A percentile compares a stretch with the other conserved stretches of the same genome.
Evolutionary conservation across 352 stramenopile genomes (phyloP).

Genomic region (Phytophthora syringae): DNA sequence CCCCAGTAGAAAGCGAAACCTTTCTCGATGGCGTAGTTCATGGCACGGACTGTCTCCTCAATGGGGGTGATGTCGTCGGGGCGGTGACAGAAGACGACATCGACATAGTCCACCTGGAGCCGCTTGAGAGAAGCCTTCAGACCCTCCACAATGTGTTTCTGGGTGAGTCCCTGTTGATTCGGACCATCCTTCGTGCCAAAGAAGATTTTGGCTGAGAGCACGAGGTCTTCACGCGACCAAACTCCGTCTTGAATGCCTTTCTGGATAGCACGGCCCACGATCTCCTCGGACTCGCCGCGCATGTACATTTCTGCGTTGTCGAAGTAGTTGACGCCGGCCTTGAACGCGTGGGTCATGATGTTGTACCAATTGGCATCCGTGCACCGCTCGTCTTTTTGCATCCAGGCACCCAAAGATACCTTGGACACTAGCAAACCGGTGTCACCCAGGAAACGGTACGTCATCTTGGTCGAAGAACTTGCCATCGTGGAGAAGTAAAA

Average conservation of each 20-base stretch:
- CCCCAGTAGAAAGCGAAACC: conserved; percentile 36
- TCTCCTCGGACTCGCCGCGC: conserved; percentile 36
- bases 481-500: too few species aligned
- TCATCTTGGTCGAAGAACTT: conserved; percentile 36
- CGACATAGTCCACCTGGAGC: conserved; percentile 40
- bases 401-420: conserved; percentile 38
- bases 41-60: conserved; percentile 33
- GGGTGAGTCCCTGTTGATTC: conserved; percentile 31
- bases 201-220: conserved; percentile 58
- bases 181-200: conserved; percentile 26
- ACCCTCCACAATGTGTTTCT: conserved; percentile 41
- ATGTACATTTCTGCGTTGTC: conserved; percentile 54
- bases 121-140: conserved; percentile 43
- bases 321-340: conserved; percentile 54
- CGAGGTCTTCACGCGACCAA: conserved; percentile 48
- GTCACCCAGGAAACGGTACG: conserved; percentile 41
- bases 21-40: conserved; percentile 30
- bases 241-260: conserved; percentile 38
- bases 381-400: conserved; percentile 23
- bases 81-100: conserved; percentile 61
- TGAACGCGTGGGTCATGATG: conserved; percentile 41
- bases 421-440: conserved; percentile 39
- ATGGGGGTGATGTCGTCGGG: conserved; percentile 40
- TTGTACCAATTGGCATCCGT: conserved; percentile 31
- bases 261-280: conserved; percentile 43